Conservation (phyloP, 768 basidiomycete genomes). For the Russula virescens region DNA sequence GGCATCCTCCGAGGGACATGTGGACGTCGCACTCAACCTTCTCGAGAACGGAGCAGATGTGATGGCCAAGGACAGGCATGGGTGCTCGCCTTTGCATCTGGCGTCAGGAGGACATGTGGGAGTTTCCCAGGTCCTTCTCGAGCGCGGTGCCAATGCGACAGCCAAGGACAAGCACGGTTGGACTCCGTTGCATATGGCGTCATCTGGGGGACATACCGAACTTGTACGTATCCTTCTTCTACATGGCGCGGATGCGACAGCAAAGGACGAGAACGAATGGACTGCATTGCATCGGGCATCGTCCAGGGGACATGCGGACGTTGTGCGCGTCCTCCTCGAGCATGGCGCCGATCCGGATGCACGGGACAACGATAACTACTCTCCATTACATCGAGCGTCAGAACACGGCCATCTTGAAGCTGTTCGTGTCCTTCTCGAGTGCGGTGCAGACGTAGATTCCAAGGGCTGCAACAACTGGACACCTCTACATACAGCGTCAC, state of each 20-base stretch:
- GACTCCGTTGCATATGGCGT: no score
- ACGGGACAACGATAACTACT: background rate
- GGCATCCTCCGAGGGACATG: no score
- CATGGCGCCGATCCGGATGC: background rate
- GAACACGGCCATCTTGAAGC: background rate
- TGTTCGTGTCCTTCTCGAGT: background rate
- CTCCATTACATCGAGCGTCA: background rate
- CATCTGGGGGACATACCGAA: no score
- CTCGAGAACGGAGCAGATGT: no score
- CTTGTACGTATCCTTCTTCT: no score
- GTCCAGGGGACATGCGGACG: background rate
- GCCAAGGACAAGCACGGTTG: no score
- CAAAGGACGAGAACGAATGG: background rate
- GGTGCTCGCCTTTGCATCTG: no score
- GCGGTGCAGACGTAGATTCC: background rate
- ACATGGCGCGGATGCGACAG: background rate
- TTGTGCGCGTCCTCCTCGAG: background rate
- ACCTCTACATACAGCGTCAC: background rate
- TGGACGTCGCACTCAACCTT: no score
- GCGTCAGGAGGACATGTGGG: no score
- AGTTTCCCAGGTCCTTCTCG: no score
- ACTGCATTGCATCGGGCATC: background rate
- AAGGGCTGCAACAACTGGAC: background rate
- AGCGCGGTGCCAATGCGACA: no score
- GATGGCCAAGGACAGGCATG: no score